Conservation (phyloP, 2,329 filamentous ascomycete genomes). For the Trichophyton simii region DNA sequence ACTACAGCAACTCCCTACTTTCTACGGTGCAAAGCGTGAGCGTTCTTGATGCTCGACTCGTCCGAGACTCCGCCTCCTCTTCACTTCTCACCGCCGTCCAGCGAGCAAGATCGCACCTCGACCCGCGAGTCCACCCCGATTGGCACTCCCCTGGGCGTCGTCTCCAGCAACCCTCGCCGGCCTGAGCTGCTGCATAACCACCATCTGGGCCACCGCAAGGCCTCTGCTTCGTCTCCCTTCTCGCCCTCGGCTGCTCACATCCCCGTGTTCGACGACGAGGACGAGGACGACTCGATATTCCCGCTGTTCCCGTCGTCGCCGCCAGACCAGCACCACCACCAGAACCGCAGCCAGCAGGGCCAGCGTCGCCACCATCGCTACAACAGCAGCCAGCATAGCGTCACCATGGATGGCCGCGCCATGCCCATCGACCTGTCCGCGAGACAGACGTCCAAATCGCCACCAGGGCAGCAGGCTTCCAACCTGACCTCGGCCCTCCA, state of each 20-base stretch:
- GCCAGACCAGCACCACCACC: slow-evolving; percentile 11
- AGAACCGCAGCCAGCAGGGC: neutral
- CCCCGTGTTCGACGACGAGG: slow-evolving; percentile 18
- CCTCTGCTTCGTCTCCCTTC: slow-evolving; percentile 19
- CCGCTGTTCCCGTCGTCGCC: slow-evolving; percentile 30
- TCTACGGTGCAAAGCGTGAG: neutral
- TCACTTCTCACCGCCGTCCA: slow-evolving; percentile 39
- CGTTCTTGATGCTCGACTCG: slow-evolving; percentile 41
- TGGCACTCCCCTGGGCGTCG: slow-evolving; percentile 39
- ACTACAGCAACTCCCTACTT: neutral
- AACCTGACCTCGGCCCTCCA: slow-evolving; percentile 51
- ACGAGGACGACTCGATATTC: slow-evolving; percentile 24
- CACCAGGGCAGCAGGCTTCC: slow-evolving; percentile 47
- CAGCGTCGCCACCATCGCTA: slow-evolving; percentile 1
- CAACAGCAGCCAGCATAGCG: slow-evolving; percentile 1
- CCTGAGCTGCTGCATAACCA: slow-evolving; percentile 22
- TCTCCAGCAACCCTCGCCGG: slow-evolving; percentile 32
- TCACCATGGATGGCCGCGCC: slow-evolving; percentile 41
- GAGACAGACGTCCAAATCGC: slow-evolving; percentile 46
- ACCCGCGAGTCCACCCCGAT: slow-evolving; percentile 38
- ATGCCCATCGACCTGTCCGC: slow-evolving; percentile 48
- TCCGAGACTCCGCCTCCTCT: slow-evolving; percentile 37
- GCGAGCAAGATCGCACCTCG: slow-evolving; percentile 37
- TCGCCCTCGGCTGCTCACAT: neutral
- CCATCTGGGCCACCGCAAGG: slow-evolving; percentile 27